Evolutionary conservation across 2,329 filamentous ascomycete genomes (phyloP).

Genomic region (Xenoacremonium recifei): DNA sequence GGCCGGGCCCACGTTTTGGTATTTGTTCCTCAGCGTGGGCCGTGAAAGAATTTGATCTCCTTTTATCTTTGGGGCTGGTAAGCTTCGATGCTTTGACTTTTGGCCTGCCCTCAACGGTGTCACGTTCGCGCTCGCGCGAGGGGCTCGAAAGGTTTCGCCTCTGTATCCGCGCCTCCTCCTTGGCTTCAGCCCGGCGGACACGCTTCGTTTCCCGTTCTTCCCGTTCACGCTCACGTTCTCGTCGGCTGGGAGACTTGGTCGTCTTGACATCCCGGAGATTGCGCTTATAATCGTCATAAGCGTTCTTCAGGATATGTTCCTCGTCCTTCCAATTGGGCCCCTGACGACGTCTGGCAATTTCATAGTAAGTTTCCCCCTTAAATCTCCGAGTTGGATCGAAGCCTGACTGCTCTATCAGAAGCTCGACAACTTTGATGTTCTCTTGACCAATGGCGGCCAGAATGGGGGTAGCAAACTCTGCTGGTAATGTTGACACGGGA

Average conservation of each 20-base stretch:
- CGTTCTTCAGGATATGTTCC: conserved; percentile 73
- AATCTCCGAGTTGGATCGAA: conserved; percentile 83
- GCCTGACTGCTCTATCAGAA: conserved; percentile 71
- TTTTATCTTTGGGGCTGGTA: conserved; percentile 50
- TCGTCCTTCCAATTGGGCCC: conserved; percentile 92
- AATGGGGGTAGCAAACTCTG: conserved; percentile 86
- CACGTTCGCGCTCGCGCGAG: conserved; percentile 47
- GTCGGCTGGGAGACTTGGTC: conserved; percentile 48
- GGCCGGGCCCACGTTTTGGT: conserved; percentile 50
- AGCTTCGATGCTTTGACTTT: conserved; percentile 37
- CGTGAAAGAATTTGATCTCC: conserved; percentile 41
- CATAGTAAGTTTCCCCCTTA: conserved; percentile 78
- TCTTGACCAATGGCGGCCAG: conserved; percentile 88
- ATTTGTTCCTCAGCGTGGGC: conserved; percentile 46
- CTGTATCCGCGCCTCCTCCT: conserved; percentile 41
- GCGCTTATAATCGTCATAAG: conserved; percentile 65
- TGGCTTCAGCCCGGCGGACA: conserved; percentile 41
- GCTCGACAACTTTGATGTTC: conserved; percentile 79
- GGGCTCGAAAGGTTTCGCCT: conserved; percentile 52
- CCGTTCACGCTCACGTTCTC: conserved; percentile 38
- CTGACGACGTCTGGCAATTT: conserved; percentile 78
- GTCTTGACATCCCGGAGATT: conserved; percentile 47
- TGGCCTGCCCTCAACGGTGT: conserved; percentile 42
- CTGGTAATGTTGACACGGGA: conserved; percentile 56
- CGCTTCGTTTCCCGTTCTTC: conserved; percentile 46